phyloP scores from a whole-genome alignment of 1,284 basidiomycete species.

The Marasmius oreades region DNA sequence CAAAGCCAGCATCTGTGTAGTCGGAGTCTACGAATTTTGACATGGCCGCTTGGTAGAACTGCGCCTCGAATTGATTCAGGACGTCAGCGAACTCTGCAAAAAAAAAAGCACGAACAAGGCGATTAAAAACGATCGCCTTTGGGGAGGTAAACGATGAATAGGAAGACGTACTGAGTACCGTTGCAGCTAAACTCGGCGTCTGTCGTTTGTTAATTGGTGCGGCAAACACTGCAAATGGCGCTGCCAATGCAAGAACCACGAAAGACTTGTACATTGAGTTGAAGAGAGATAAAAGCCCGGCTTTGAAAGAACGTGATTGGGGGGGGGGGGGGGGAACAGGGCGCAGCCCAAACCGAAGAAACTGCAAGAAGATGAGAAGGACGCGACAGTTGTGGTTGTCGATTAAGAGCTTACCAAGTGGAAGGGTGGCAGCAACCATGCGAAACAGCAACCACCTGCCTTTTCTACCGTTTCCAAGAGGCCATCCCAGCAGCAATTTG shows the following conservation, averaged over 20 bases:
- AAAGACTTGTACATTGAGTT: constrained; percentile 45
- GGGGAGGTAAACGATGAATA: constrained; percentile 1
- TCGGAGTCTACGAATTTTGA: constrained; percentile 61
- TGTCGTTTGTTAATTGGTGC: constrained; percentile 41
- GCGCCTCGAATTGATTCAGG: constrained; percentile 67
- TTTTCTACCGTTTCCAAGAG: too few species aligned
- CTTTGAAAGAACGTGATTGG: too few species aligned
- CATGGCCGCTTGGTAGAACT: constrained; percentile 69
- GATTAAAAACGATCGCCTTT: neutral
- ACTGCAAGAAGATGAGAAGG: too few species aligned
- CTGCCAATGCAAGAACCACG: constrained; percentile 41
- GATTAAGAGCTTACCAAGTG: too few species aligned
- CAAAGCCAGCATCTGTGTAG: constrained; percentile 68
- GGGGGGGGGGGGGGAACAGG: too few species aligned
- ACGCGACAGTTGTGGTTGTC: too few species aligned
- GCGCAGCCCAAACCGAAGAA: too few species aligned
- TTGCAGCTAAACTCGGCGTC: constrained; percentile 36
- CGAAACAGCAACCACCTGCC: too few species aligned
- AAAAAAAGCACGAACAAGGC: too few species aligned
- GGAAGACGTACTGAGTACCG: constrained; percentile 55
- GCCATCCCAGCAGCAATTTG: too few species aligned
- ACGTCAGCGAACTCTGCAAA: constrained; percentile 68
- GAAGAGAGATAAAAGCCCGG: too few species aligned
- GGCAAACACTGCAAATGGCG: constrained; percentile 47
- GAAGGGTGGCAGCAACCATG: too few species aligned